Evolutionary conservation across 2,329 filamentous ascomycete genomes (phyloP).

Genomic region (Aspergillus hortae): DNA sequence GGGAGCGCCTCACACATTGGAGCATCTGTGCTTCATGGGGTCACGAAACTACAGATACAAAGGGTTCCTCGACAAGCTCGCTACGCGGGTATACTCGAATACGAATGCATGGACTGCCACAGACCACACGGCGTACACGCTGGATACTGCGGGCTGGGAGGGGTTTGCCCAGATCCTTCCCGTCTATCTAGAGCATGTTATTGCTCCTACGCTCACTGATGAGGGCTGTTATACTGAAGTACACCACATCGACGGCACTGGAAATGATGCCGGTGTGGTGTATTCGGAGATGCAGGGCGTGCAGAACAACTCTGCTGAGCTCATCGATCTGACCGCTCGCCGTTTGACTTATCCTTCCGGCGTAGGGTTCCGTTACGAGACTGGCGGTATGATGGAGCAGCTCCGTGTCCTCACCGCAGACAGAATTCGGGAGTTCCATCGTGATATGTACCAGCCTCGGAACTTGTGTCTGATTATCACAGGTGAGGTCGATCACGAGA

Average conservation of each 20-base stretch:
- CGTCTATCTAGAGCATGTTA: conserved; percentile 90
- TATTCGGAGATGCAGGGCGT: conserved; percentile 99
- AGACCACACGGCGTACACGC: conserved; percentile 92
- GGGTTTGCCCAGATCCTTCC: conserved; percentile 93
- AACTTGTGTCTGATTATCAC: conserved; percentile 89
- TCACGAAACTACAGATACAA: conserved; percentile 94
- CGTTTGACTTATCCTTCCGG: conserved; percentile 82
- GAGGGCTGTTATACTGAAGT: conserved; percentile 93
- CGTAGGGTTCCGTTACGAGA: conserved; percentile 93
- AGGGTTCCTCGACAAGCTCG: conserved; percentile 88
- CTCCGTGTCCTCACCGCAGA: conserved; percentile 81
- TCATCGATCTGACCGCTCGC: conserved; percentile 81
- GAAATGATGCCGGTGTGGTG: conserved; percentile 93
- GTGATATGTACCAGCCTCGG: conserved; percentile 95
- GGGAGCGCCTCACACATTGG: conserved; percentile 82
- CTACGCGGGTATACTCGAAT: conserved; percentile 84
- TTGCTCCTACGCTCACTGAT: conserved; percentile 88
- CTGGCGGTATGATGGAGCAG: conserved; percentile 94
- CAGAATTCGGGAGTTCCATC: conserved; percentile 89
- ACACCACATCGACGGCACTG: conserved; percentile 88
- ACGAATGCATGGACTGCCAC: conserved; percentile 98
- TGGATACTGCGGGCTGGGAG: conserved; percentile 95
- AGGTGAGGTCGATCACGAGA: conserved; percentile 81
- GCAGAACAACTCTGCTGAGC: conserved; percentile 76
- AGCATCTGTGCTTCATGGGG: conserved; percentile 82